These are phyloP conservation scores for Apiotrichum laibachii DNA, from an alignment of 1,284 basidiomycete genomes.

Conservation along the genomic window DNA sequence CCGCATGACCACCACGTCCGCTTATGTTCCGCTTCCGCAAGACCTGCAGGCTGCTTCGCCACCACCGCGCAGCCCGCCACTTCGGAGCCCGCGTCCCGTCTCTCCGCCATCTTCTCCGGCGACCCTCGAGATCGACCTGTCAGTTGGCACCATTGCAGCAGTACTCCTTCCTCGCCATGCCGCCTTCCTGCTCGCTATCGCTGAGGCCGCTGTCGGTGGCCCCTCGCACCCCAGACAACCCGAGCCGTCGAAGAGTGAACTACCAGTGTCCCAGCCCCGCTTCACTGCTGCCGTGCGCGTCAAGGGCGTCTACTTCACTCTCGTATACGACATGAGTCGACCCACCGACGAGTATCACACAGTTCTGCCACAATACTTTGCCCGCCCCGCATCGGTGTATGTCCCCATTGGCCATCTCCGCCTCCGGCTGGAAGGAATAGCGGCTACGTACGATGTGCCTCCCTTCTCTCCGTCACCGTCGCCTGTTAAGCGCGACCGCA, in stretches of 20 bases:
- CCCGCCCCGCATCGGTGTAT: conserved; percentile 31
- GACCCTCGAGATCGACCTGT: conserved; percentile 24
- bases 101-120: background rate
- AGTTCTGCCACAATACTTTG: conserved; percentile 30
- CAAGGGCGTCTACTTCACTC: conserved; percentile 29
- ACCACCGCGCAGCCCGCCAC: background rate
- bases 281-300: conserved; percentile 27
- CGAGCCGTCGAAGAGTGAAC: background rate
- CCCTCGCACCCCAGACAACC: background rate
- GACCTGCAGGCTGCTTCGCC: background rate
- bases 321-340: conserved; percentile 34
- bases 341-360: conserved; percentile 7
- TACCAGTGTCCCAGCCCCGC: conserved; percentile 12
- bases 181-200: conserved; percentile 27
- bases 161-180: conserved; percentile 34
- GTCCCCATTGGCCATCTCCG: conserved; percentile 44
- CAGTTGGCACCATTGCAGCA: conserved; percentile 30
- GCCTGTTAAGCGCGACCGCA: conserved; percentile 7
- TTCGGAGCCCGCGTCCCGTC: background rate
- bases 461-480: conserved; percentile 4
- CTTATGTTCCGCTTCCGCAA: background rate
- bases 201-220: conserved; percentile 10
- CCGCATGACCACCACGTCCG: conserved; percentile 31
- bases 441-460: conserved; percentile 22
- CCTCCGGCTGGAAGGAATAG: conserved; percentile 35